These are phyloP conservation scores for Limnanthes douglasii DNA, from an alignment of 345 rosid species.

Conservation along the genomic window DNA sequence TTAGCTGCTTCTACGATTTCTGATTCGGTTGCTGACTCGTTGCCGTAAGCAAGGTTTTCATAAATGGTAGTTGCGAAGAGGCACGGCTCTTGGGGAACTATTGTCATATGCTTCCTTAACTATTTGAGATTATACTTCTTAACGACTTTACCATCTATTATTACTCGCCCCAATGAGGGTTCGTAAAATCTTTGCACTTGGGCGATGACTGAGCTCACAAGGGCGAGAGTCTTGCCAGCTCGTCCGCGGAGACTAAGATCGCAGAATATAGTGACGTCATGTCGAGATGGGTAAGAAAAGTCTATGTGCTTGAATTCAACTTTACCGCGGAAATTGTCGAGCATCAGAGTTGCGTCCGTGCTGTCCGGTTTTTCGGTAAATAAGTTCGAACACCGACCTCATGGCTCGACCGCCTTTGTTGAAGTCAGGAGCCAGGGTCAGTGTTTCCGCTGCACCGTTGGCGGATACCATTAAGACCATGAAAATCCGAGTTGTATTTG, in stretches of 20 bases:
- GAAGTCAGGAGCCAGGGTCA: constrained; percentile 74
- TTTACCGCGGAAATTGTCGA: constrained; percentile 36
- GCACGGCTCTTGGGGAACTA: constrained; percentile 85
- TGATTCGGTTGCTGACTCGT: constrained; percentile 44
- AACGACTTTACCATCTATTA: constrained; percentile 48
- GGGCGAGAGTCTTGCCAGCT: constrained; percentile 55
- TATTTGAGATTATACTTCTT: constrained; percentile 47
- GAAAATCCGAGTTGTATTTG: constrained; percentile 44
- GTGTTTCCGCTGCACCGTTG: constrained; percentile 52
- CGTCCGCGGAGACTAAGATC: constrained; percentile 28
- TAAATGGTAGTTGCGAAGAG: constrained; percentile 55
- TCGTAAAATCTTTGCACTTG: constrained; percentile 68
- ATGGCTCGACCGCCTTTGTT: constrained; percentile 86
- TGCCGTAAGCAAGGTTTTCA: constrained; percentile 70
- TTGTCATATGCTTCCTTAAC: constrained; percentile 36
- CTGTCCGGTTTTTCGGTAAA: constrained; percentile 37
- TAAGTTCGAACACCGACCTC: constrained; percentile 47
- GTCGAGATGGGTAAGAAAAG: constrained; percentile 62
- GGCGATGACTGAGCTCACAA: constrained; percentile 61
- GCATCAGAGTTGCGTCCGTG: constrained; percentile 20
- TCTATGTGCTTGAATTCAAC: constrained; percentile 39
- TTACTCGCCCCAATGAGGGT: constrained; percentile 29
- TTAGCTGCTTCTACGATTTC: constrained; percentile 59
- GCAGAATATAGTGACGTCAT: constrained; percentile 34
- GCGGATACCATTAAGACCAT: constrained; percentile 62